These are phyloP conservation scores for Straminergon stramineum DNA, from an alignment of 225 moss, liverwort and hornwort genomes.

Conservation along the genomic window DNA sequence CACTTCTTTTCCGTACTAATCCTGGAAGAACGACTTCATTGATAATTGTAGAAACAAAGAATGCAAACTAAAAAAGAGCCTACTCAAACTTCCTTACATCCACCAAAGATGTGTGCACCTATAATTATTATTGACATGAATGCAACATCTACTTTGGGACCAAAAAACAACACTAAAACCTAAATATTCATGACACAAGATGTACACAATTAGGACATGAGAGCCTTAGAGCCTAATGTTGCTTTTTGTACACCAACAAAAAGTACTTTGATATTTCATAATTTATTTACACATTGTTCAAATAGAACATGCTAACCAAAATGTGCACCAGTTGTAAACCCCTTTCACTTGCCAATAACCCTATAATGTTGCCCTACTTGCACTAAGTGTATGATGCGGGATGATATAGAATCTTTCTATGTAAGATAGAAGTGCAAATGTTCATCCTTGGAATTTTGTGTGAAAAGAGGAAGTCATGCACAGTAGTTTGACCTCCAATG, in stretches of 20 bases:
- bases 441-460: too few species aligned
- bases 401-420: too few species aligned
- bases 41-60: too few species aligned
- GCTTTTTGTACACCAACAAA: neutral
- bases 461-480: accelerated
- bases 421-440: accelerated
- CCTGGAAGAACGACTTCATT: too few species aligned
- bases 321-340: accelerated
- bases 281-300: neutral
- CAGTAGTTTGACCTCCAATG: too few species aligned
- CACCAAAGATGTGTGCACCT: too few species aligned
- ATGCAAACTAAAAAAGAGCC: too few species aligned
- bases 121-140: neutral
- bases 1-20: too few species aligned
- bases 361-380: accelerated
- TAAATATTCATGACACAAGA: neutral
- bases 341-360: too few species aligned
- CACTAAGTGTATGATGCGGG: too few species aligned
- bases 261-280: neutral
- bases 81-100: too few species aligned
- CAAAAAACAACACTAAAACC: neutral
- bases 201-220: neutral
- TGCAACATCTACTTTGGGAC: neutral
- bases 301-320: neutral
- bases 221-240: neutral